phyloP scores from a whole-genome alignment of 2,329 filamentous ascomycete species.

The Colletotrichum simmondsii region DNA sequence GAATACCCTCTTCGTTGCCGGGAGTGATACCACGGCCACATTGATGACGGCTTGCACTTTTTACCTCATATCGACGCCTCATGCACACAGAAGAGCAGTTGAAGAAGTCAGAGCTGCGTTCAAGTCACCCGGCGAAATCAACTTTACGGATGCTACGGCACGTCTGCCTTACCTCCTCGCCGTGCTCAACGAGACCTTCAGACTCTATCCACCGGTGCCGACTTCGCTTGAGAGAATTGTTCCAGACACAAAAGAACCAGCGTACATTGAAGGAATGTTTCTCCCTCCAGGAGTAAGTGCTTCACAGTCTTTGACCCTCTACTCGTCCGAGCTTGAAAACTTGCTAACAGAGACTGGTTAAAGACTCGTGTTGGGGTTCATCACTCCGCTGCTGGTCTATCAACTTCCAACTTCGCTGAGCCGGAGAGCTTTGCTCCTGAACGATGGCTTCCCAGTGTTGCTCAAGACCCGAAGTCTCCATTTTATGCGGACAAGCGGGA shows the following conservation, averaged over 20 bases:
- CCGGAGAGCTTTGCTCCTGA: slow-evolving; percentile 57
- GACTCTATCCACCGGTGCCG: slow-evolving; percentile 15
- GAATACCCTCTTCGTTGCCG: slow-evolving; percentile 38
- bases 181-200: slow-evolving; percentile 15
- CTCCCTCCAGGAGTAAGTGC: not conserved
- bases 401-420: slow-evolving; percentile 49
- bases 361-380: slow-evolving; percentile 49
- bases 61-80: not conserved
- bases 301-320: too few species aligned
- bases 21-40: slow-evolving; percentile 47
- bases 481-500: slow-evolving; percentile 16
- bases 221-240: slow-evolving; percentile 1
- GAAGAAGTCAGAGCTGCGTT: slow-evolving; percentile 51
- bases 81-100: slow-evolving; percentile 38
- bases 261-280: not conserved
- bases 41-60: slow-evolving; percentile 38
- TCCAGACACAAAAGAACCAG: not conserved
- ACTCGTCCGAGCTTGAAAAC: not conserved
- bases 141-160: slow-evolving; percentile 40
- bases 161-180: slow-evolving; percentile 39
- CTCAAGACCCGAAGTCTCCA: slow-evolving; percentile 19
- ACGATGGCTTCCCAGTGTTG: slow-evolving; percentile 44
- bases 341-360: not conserved
- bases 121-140: slow-evolving; percentile 47
- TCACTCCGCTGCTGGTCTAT: slow-evolving; percentile 39